phyloP scores from a whole-genome alignment of 805 yeast species.

The Ogataea trehaloabstinens region DNA sequence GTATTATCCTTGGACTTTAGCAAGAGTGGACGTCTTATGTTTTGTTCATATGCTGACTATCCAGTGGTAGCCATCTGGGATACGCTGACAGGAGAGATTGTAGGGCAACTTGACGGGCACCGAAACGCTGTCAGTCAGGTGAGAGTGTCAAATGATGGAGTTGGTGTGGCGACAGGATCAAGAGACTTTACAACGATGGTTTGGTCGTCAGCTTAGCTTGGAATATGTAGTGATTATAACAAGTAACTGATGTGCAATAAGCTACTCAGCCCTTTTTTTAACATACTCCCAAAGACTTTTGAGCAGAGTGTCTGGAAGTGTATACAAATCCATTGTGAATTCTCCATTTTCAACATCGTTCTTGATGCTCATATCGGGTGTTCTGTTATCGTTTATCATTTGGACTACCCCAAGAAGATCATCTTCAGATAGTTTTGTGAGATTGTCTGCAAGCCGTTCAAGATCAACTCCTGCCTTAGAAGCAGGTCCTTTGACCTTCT shows the following conservation, averaged over 20 bases:
- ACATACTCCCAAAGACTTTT: slow-evolving; percentile 95
- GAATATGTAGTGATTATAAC: background rate
- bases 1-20: slow-evolving; percentile 73
- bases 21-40: slow-evolving; percentile 68
- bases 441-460: slow-evolving; percentile 85
- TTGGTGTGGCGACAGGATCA: slow-evolving; percentile 73
- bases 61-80: slow-evolving; percentile 77
- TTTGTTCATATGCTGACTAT: slow-evolving; percentile 71
- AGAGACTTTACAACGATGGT: slow-evolving; percentile 75
- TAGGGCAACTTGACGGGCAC: slow-evolving; percentile 69
- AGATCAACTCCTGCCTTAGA: slow-evolving; percentile 78
- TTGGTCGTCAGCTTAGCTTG: slow-evolving; percentile 42
- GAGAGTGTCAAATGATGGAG: slow-evolving; percentile 67
- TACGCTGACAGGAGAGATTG: slow-evolving; percentile 56
- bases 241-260: too few relatives aligned
- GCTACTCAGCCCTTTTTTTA: slow-evolving; percentile 52
- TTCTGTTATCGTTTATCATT: slow-evolving; percentile 94
- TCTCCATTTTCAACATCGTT: slow-evolving; percentile 97
- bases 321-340: slow-evolving; percentile 92
- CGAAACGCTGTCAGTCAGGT: slow-evolving; percentile 60
- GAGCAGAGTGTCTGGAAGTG: slow-evolving; percentile 86
- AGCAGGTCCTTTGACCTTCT: slow-evolving; percentile 55
- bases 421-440: slow-evolving; percentile 86
- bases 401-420: slow-evolving; percentile 93
- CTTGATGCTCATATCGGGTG: slow-evolving; percentile 92